Conservation (phyloP, 306 rosid genomes). For the Crataegus laevigata region DNA sequence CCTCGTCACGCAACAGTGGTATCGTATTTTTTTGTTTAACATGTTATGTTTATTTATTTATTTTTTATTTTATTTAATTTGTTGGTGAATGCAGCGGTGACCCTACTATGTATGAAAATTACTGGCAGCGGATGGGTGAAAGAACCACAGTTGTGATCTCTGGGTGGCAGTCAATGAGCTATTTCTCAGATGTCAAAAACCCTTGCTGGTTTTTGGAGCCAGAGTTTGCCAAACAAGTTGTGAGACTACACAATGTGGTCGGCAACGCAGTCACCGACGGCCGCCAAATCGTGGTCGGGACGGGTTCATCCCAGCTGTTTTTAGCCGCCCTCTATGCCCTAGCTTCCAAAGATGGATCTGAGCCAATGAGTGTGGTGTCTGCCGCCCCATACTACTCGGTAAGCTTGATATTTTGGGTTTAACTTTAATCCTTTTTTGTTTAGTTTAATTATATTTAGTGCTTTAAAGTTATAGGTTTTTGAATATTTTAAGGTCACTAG, state of each 20-base stretch:
- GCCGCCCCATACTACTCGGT: constrained; percentile 84
- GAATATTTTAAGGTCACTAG: background rate
- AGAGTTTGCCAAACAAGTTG: constrained; percentile 50
- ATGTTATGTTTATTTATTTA: background rate
- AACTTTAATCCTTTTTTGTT: constrained; percentile 13
- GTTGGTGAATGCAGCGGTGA: constrained; percentile 61
- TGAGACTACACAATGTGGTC: constrained; percentile 60
- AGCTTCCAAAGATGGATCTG: constrained; percentile 34
- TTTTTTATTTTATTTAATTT: background rate
- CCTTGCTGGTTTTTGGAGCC: constrained; percentile 85
- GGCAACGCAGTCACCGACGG: constrained; percentile 76
- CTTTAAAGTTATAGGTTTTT: background rate
- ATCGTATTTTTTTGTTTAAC: no score
- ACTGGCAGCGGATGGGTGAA: constrained; percentile 62
- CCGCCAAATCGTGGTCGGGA: constrained; percentile 73
- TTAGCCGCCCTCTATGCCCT: constrained; percentile 84
- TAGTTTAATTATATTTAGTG: background rate
- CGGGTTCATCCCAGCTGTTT: constrained; percentile 86
- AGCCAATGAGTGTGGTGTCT: constrained; percentile 61
- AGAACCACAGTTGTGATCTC: constrained; percentile 50
- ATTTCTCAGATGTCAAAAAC: constrained; percentile 52
- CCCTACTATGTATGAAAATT: constrained; percentile 68
- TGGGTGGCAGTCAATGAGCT: constrained; percentile 81
- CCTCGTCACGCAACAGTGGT: no score
- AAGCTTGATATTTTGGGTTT: constrained; percentile 11